phyloP scores from a whole-genome alignment of 2,329 filamentous ascomycete genomes.

The Atkinsonella texensis region DNA sequence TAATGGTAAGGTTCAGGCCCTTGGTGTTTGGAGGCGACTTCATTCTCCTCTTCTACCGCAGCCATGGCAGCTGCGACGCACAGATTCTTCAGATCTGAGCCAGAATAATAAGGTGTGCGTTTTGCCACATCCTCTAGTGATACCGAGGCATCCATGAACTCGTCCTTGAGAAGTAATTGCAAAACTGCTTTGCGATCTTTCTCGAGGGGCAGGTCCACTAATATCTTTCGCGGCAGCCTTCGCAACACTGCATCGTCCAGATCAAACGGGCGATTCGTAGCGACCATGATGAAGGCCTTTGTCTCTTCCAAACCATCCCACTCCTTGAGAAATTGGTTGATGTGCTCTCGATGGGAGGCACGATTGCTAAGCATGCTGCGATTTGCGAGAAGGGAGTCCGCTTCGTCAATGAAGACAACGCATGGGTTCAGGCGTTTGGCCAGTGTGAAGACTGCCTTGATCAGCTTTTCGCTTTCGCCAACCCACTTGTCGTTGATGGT shows the following conservation, averaged over 20 bases:
- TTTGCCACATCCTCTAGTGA: conserved; percentile 50
- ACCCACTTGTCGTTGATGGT: conserved; percentile 96
- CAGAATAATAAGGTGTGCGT: conserved; percentile 65
- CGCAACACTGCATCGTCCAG: conserved; percentile 78
- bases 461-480: conserved; percentile 92
- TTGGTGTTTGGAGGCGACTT: conserved; percentile 22
- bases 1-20: conserved; percentile 42
- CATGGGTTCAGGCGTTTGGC: conserved; percentile 86
- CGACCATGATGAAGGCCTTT: conserved; percentile 94
- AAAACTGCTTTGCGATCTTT: conserved; percentile 57
- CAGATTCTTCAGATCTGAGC: conserved; percentile 73
- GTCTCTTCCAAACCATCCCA: conserved; percentile 84
- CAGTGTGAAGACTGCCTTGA: conserved; percentile 79
- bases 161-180: conserved; percentile 57
- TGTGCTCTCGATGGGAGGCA: conserved; percentile 70
- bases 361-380: conserved; percentile 55
- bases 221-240: conserved; percentile 58
- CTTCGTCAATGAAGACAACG: conserved; percentile 95
- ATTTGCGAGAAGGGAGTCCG: conserved; percentile 79
- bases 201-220: conserved; percentile 61
- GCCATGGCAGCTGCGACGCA: conserved; percentile 70
- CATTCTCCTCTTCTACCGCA: conserved; percentile 62
- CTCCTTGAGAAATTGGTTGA: conserved; percentile 93
- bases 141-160: conserved; percentile 49
- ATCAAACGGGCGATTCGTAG: conserved; percentile 90